Evolutionary conservation across 305 asterid genomes (phyloP), one percentile per base, ranked within the genome.

Genomic region (Withania somnifera): DNA sequence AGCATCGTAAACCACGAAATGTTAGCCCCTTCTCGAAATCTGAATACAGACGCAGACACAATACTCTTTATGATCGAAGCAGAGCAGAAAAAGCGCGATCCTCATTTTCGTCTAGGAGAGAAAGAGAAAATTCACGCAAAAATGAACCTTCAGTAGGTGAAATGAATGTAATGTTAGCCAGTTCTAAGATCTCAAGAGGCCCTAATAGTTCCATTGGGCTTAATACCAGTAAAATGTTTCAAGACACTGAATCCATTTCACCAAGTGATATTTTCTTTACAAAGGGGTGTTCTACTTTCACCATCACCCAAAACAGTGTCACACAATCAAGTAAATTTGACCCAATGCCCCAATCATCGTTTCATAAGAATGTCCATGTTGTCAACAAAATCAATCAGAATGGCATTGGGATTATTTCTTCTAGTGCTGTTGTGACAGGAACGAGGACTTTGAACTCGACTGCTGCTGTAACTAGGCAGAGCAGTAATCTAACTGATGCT

Each of bases 101-200:
- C 58, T 84, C 84, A 13, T 36, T 83, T 51, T 68, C 77, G 30
- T 24, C 30, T 22, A 56, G 28, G 63, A 19, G 63, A 56, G 63
- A 56, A 56, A 8, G 63, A 56, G 66, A 22, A 10, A 11, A 10
- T 26, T 2, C 79, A 7, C 81, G 83, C 42, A 85, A 86, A 40
- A 80, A 80, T 28, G 84, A 78, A 63, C 89, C 92, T 36, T 87
- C 92, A 0, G 92, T 87, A 0, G 93, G 95, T 15, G 92, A 92
- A 84, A 90, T 92, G 84, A 91, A 92, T 54, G 96, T 89, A 86
- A 91, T 89, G 79, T 87, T 91, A 36, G 94, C 91, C 0, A 88
- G 89, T 73, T 92, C 90, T 20, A 89, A 86, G 85, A 77, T 84
- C 75, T 86, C 91, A 11, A 75, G 60, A 58, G n/a, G 67, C 67